These are phyloP conservation scores for Parastagonospora avenae DNA, from an alignment of 2,329 filamentous ascomycete species.

Conservation along the genomic window DNA sequence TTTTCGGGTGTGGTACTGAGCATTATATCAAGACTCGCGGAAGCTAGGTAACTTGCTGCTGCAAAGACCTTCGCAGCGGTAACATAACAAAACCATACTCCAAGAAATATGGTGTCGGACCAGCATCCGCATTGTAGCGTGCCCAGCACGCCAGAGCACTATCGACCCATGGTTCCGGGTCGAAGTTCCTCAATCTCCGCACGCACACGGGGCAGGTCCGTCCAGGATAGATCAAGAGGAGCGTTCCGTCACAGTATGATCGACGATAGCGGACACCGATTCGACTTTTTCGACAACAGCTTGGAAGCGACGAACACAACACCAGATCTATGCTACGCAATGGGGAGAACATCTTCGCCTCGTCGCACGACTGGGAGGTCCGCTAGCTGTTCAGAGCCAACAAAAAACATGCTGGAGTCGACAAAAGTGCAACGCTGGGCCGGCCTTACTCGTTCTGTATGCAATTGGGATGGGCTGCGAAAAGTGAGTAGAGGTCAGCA, in stretches of 20 bases:
- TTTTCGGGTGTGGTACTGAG: conserved; percentile 9
- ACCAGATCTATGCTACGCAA: neutral
- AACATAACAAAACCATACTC: conserved; percentile 22
- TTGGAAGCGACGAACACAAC: neutral
- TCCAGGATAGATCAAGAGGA: conserved; percentile 1
- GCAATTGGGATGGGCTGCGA: conserved; percentile 53
- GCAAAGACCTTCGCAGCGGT: conserved; percentile 13
- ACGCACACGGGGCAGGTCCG: neutral
- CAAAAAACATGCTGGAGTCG: conserved; percentile 24
- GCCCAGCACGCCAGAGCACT: conserved; percentile 16
- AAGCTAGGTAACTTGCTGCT: conserved; percentile 30
- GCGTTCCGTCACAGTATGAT: conserved; percentile 7
- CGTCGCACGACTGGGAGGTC: conserved; percentile 18
- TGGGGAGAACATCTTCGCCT: neutral
- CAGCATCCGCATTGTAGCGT: conserved; percentile 9
- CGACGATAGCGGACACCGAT: conserved; percentile 3
- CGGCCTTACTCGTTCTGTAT: conserved; percentile 37
- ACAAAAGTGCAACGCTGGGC: conserved; percentile 41
- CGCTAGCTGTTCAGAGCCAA: conserved; percentile 20
- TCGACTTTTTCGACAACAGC: conserved; percentile 2
- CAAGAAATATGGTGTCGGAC: conserved; percentile 25
- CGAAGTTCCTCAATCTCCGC: conserved; percentile 19
- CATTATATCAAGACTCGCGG: conserved; percentile 9
- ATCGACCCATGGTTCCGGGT: conserved; percentile 20
- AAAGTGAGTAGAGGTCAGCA: conserved; percentile 43